Conservation (phyloP, 129 eudicot species). For the Smallanthus sonchifolius region DNA sequence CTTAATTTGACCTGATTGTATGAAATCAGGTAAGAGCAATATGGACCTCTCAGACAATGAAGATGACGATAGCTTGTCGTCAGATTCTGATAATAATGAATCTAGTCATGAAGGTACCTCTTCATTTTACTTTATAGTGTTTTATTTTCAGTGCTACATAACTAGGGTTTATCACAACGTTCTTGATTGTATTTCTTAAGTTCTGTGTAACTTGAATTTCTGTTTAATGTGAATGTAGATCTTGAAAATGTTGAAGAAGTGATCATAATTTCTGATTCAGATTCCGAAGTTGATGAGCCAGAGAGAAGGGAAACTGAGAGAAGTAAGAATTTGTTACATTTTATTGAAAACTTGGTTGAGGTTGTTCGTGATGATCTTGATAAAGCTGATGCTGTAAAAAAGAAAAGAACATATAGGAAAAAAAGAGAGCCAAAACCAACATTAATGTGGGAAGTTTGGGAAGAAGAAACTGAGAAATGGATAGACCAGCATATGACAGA, state of each 20-base stretch:
- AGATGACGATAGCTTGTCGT: conserved; percentile 22
- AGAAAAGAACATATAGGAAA: conserved; percentile 22
- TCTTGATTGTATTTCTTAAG: no score
- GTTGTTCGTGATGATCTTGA: background rate
- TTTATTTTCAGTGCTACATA: background rate
- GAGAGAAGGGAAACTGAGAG: conserved; percentile 19
- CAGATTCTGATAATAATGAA: conserved; percentile 31
- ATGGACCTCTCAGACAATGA: conserved; percentile 20
- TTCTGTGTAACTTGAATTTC: background rate
- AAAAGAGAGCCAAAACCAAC: conserved; percentile 28
- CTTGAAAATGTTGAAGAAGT: conserved; percentile 15
- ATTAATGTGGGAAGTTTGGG: conserved; percentile 72
- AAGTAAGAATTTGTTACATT: background rate
- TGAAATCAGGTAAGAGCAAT: conserved; percentile 31
- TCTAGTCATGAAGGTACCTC: conserved; percentile 22
- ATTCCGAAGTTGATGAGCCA: conserved; percentile 10
- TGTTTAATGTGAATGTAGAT: conserved; percentile 15
- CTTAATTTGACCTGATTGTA: conserved; percentile 4
- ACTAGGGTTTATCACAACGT: background rate
- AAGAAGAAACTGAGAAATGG: conserved; percentile 68
- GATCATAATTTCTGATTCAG: conserved; percentile 1
- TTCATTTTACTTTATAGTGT: background rate
- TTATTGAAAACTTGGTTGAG: background rate
- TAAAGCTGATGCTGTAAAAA: background rate
- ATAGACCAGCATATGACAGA: conserved; percentile 34